Percentiles rank a stretch among this genome's conserved stretches.
These are phyloP conservation scores for Phytophthora cryptogea DNA, from an alignment of 352 stramenopile species.

Conservation along the genomic window DNA sequence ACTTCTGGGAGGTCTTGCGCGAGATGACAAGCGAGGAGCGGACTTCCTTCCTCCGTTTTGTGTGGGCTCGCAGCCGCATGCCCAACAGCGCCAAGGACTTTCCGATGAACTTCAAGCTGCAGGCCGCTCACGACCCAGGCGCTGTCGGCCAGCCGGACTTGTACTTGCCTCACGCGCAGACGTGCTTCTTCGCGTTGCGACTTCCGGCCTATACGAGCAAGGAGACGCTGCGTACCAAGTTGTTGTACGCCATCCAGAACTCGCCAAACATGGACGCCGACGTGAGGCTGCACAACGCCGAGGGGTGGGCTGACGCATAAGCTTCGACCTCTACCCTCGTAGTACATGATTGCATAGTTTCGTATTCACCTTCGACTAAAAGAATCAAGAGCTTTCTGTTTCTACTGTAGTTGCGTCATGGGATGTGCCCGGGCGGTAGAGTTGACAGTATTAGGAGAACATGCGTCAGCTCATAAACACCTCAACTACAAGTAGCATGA, in stretches of 20 bases:
- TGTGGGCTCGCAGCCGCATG: conserved; percentile 97
- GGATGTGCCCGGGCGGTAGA: too few species aligned
- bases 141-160: conserved; percentile 76
- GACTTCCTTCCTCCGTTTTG: conserved; percentile 97
- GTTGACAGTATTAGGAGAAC: too few species aligned
- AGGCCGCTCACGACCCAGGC: conserved; percentile 84
- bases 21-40: conserved; percentile 96
- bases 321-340: not conserved
- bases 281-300: conserved; percentile 90
- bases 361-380: conserved; percentile 9
- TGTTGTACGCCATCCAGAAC: conserved; percentile 96
- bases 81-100: conserved; percentile 98
- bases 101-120: conserved; percentile 94
- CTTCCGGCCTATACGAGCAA: conserved; percentile 95
- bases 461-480: too few species aligned
- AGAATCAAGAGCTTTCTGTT: conserved; percentile 1
- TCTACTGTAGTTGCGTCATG: too few species aligned
- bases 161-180: conserved; percentile 98
- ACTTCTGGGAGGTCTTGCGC: conserved; percentile 97
- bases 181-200: conserved; percentile 98
- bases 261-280: conserved; percentile 96
- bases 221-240: conserved; percentile 81
- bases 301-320: conserved; percentile 88
- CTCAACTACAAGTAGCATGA: too few species aligned
- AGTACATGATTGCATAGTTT: conserved; percentile 28